Base-by-base conservation (phyloP, 352 stramenopile genomes). In the Globisporangium nodosum region DNA sequence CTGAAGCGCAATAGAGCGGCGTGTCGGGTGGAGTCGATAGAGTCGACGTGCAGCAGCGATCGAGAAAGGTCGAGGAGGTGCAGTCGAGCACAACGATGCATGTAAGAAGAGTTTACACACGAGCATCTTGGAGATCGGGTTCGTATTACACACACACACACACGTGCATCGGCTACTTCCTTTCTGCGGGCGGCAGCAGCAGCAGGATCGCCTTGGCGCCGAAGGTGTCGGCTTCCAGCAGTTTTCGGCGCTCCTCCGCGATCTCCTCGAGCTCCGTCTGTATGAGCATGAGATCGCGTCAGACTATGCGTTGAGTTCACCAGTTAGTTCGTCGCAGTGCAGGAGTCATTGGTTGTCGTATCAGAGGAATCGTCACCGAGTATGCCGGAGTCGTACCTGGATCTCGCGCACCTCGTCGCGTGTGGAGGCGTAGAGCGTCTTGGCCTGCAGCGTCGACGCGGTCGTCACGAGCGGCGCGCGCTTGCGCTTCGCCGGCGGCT, bases 381-480 rank as follows among this genome's bases (percentile, higher is more conserved):
- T 40, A 16, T 51, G 21, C 3, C 6, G 16, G 20, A 3, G 20
- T 3, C 61, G 13, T 15, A 74, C 70, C 72, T 81, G 69, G 45
- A 84, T 79, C 43, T 74, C 69, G 33, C 57, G 67, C 54, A 84
- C 51, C 24, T 84, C 74, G 47, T 81, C 70, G 27, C 70, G 71
- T 49, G 74, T 84, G 31, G 71, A 70, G 33, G 65, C 64, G 30
- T 72, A 71, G 49, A 84, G 68, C 46, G 61, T 68, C 56, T 69
- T 74, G 15, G 64, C 49, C 56, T 77, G 69, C 20, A 81, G 58
- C 40, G 64, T 74, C n/a, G 71, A 65, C 16, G 70, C 71, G 1
- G 74, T 78, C 12, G 56, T 71, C 56, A 74, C 67, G 12, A 43
- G 21, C 13, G 59, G 27, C 11, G 20, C 43, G 48, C 39, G 57